Base-by-base conservation (phyloP, 1,139 yeast species). In the Protomyces lactucae-debilis region DNA sequence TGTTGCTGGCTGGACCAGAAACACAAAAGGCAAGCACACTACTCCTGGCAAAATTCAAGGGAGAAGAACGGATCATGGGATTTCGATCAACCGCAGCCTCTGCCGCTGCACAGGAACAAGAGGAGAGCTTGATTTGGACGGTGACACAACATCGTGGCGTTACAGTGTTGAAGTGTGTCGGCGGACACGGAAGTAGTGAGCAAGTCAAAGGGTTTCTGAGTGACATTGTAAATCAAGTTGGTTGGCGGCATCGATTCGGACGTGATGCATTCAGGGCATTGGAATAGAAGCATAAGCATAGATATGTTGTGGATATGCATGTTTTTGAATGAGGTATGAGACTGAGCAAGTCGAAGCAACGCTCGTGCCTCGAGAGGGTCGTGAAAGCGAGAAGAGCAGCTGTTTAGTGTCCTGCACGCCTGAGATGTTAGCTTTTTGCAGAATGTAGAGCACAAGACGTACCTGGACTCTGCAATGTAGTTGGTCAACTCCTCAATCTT, bases 401-500 rank as follows among this genome's bases (percentile, higher is more conserved):
- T 37, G 43, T 37, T 9, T 37, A 37, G 43, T 37, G 43, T 37
- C 43, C 43, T 14, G 43, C 43, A n/a, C 43, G 43, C 43, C 43
- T 37, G 43, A 3, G 9, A 5, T 12, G 18, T 37, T 37, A 37
- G 43, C 14, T 37, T 14, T 0, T 5, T n/a, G 16, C 43, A 4
- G 16, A 9, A 37, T 37, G 1, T 1, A 37, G 43, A 12, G 14
- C 14, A 14, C 40, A 36, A 36, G 40, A 48, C 97, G 91, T 59
- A 59, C 63, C 63, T 52, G 78, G 98, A 85, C 83, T 93, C 97
- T 80, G 97, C 91, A 82, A 95, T 93, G 84, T 93, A 85, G 80
- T 84, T 82, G 86, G 85, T 89, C 93, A 95, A 88, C 83, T 92
- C 97, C 84, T 95, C 99, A 81, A 93, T 95, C 91, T 95, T 95